Conservation (phyloP, 306 rosid species). For the Fagus sylvatica region DNA sequence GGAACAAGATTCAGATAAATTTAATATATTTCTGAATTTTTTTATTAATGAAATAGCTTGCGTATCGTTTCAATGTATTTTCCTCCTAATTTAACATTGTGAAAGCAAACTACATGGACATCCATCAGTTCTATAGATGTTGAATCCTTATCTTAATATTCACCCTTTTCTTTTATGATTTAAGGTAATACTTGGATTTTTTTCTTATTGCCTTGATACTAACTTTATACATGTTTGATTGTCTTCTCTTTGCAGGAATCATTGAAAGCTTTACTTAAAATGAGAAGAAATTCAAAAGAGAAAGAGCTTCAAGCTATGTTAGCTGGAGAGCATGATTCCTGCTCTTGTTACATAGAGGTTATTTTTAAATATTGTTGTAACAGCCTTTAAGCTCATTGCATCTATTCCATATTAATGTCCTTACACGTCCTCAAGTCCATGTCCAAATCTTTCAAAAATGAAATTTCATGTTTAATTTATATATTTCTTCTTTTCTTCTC, state of each 20-base stretch:
- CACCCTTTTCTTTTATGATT: constrained; percentile 12
- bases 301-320: constrained; percentile 93
- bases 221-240: constrained; percentile 28
- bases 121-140: neutral
- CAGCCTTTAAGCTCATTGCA: constrained; percentile 5
- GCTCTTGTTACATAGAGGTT: constrained; percentile 93
- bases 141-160: constrained; percentile 1
- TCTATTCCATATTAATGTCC: constrained; percentile 10
- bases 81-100: neutral
- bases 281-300: constrained; percentile 80
- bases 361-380: constrained; percentile 13
- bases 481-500: constrained; percentile 1
- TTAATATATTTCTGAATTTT: neutral
- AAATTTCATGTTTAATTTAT: constrained; percentile 5
- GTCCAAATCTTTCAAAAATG: constrained; percentile 10
- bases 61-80: neutral
- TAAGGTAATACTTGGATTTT: constrained; percentile 6
- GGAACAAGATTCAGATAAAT: neutral
- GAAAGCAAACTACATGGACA: neutral
- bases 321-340: constrained; percentile 80
- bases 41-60: neutral
- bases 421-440: neutral
- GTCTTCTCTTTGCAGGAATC: constrained; percentile 65
- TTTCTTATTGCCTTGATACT: constrained; percentile 13
- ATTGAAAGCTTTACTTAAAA: constrained; percentile 55